phyloP scores from a whole-genome alignment of 2,329 filamentous ascomycete species.

The Tolypocladium pustulatum region DNA sequence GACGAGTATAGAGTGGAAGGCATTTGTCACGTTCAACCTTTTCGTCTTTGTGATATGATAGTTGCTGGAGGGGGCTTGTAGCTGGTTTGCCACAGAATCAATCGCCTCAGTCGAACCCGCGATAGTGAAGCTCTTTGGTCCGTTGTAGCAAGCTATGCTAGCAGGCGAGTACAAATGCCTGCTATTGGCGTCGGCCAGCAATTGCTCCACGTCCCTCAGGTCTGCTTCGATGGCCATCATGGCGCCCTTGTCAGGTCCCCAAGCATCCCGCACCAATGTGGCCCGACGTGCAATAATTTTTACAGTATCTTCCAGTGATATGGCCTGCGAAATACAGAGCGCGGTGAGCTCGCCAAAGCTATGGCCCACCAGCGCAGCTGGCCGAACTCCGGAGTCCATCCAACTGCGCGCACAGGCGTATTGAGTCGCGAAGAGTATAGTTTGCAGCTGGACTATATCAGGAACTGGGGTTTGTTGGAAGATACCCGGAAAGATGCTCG shows the following conservation, averaged over 20 bases:
- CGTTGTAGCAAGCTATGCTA: constrained; percentile 37
- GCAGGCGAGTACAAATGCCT: constrained; percentile 6
- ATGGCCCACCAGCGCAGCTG: constrained; percentile 21
- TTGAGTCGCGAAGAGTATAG: constrained; percentile 26
- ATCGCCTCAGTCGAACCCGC: constrained; percentile 24
- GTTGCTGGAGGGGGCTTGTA: not conserved
- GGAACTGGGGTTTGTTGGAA: constrained; percentile 13
- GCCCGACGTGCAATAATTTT: constrained; percentile 18
- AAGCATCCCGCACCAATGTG: constrained; percentile 16
- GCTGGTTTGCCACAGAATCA: constrained; percentile 10
- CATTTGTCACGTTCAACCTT: constrained; percentile 32
- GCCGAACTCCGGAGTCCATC: constrained; percentile 21
- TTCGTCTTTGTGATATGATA: constrained; percentile 17
- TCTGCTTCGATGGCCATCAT: constrained; percentile 29
- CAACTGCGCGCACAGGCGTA: constrained; percentile 23
- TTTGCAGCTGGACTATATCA: constrained; percentile 23
- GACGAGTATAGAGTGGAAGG: constrained; percentile 33
- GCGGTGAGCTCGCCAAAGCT: constrained; percentile 31
- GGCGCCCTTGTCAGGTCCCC: constrained; percentile 23
- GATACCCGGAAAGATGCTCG: constrained; percentile 19
- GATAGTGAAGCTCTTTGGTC: constrained; percentile 28
- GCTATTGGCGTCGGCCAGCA: constrained; percentile 6
- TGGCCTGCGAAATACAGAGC: constrained; percentile 20
- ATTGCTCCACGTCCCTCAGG: constrained; percentile 2
- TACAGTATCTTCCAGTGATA: constrained; percentile 20